Percentiles rank a stretch among this genome's conserved stretches.
phyloP scores from a whole-genome alignment of 345 rosid genomes.

The Odontarrhena argentea region DNA sequence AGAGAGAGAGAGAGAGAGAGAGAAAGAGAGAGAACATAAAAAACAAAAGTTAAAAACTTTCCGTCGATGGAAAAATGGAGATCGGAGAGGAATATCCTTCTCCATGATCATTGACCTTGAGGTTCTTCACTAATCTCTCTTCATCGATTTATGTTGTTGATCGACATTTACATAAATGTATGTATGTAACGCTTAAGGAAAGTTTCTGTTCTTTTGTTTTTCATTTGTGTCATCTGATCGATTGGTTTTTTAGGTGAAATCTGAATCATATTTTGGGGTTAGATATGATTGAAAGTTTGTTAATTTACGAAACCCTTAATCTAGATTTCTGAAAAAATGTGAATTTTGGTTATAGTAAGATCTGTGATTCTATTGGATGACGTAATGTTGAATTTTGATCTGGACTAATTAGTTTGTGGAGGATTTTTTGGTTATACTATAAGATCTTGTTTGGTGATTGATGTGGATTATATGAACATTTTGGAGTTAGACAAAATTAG shows the following conservation, averaged over 20 bases:
- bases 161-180: not conserved
- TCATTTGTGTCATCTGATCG: conserved; percentile 30
- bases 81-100: conserved; percentile 55
- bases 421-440: not conserved
- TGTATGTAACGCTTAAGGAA: conserved; percentile 18
- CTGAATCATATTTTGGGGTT: conserved; percentile 11
- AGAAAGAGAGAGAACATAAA: conserved; percentile 9
- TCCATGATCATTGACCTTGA: conserved; percentile 43
- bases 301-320: conserved; percentile 6
- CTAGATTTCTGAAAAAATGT: conserved; percentile 6
- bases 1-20: conserved; percentile 21
- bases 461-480: no score
- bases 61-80: conserved; percentile 46
- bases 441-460: not conserved
- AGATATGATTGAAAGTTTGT: conserved; percentile 13
- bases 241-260: conserved; percentile 24
- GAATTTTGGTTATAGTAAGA: conserved; percentile 17
- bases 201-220: not conserved
- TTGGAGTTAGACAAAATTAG: not conserved
- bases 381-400: conserved; percentile 28
- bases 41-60: conserved; percentile 41
- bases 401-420: not conserved
- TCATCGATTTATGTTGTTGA: not conserved
- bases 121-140: conserved; percentile 40
- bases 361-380: conserved; percentile 16